Evolutionary conservation across 441 rosid species (phyloP).

Genomic region (Adansonia gregorii): DNA sequence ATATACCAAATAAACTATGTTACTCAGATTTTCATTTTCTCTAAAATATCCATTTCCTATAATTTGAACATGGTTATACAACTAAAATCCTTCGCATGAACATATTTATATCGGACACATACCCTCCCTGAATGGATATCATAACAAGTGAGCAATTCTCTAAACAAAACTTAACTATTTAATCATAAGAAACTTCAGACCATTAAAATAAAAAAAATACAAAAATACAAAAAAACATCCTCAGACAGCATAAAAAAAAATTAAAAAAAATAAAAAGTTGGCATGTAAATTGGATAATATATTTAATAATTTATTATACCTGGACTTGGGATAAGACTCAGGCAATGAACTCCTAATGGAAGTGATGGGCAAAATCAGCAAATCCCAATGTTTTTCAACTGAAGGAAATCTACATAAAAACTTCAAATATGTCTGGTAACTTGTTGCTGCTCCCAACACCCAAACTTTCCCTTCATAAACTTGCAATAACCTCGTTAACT

Average conservation of each 20-base stretch:
- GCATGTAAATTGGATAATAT: neutral
- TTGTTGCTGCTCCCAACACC: conserved; percentile 63
- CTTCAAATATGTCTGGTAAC: conserved; percentile 59
- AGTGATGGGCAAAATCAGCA: conserved; percentile 74
- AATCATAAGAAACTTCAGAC: neutral
- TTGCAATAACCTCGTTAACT: conserved; percentile 53
- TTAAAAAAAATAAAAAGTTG: neutral
- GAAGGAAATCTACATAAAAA: conserved; percentile 56
- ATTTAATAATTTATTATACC: conserved; percentile 40
- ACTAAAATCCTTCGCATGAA: too few relatives aligned
- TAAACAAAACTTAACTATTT: neutral
- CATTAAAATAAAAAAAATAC: neutral
- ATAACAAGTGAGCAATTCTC: neutral
- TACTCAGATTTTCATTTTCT: too few relatives aligned
- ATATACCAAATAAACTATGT: too few relatives aligned
- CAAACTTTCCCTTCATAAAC: conserved; percentile 52
- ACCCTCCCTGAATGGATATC: too few relatives aligned
- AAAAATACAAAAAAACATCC: neutral
- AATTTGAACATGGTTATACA: too few relatives aligned
- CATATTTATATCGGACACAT: too few relatives aligned
- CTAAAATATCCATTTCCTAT: too few relatives aligned
- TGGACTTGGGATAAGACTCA: conserved; percentile 62
- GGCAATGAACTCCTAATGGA: conserved; percentile 48
- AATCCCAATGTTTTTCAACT: conserved; percentile 74
- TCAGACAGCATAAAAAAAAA: neutral